Conservation (phyloP, 176 grass and related monocot species). For the Tillandsia leiboldiana region DNA sequence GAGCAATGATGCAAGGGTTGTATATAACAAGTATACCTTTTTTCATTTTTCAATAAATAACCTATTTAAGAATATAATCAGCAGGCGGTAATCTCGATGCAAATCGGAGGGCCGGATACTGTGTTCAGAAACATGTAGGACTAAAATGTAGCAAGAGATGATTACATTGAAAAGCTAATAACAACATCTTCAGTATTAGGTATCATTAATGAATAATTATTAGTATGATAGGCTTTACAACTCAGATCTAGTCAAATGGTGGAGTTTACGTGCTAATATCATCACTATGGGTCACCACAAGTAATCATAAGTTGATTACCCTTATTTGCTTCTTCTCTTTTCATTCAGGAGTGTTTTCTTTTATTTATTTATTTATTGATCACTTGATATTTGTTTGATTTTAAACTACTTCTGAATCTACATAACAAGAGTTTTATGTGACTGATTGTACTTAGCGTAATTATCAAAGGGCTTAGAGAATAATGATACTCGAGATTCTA, state of each 20-base stretch:
- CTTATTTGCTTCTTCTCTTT: not conserved
- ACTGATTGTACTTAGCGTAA: too few relatives aligned
- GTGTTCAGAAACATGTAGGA: too few relatives aligned
- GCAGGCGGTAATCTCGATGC: too few relatives aligned
- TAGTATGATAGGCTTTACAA: slow-evolving; percentile 1
- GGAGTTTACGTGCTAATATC: slow-evolving; percentile 1
- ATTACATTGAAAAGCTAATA: not conserved
- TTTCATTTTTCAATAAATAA: too few relatives aligned
- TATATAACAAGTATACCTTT: too few relatives aligned
- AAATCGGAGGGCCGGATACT: too few relatives aligned
- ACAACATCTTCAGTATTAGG: not conserved
- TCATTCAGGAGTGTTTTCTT: not conserved
- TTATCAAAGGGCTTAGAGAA: too few relatives aligned
- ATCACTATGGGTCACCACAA: not conserved
- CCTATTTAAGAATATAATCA: too few relatives aligned
- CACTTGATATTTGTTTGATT: not conserved
- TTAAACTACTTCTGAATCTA: too few relatives aligned
- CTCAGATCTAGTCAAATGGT: not conserved
- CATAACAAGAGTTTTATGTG: too few relatives aligned
- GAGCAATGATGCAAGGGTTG: too few relatives aligned
- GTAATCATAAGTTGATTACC: slow-evolving; percentile 4
- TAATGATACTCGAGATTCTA: too few relatives aligned
- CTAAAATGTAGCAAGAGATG: not conserved
- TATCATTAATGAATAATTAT: not conserved
- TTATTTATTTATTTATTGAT: not conserved